Conservation (phyloP, 805 yeast genomes). For the Candida xiaguanensis region DNA sequence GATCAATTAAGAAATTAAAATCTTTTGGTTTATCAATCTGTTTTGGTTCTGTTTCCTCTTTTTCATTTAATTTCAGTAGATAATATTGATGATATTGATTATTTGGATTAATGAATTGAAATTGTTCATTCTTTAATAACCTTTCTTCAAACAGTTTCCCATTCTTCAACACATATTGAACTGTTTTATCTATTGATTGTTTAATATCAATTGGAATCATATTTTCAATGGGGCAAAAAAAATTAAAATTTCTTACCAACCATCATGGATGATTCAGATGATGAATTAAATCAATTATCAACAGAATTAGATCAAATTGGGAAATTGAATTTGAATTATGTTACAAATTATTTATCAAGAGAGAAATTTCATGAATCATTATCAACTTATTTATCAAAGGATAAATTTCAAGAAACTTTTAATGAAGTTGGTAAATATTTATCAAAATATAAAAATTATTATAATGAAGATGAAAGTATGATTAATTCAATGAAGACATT, state of each 20-base stretch:
- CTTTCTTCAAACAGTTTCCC: slow-evolving; percentile 64
- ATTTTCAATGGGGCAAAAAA: slow-evolving; percentile 7
- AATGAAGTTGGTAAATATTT: slow-evolving; percentile 19
- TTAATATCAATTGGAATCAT: slow-evolving; percentile 50
- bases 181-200: slow-evolving; percentile 66
- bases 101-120: slow-evolving; percentile 55
- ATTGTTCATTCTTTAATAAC: slow-evolving; percentile 51
- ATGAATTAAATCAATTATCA: slow-evolving; percentile 32
- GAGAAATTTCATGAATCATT: slow-evolving; percentile 23
- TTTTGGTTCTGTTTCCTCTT: slow-evolving; percentile 9
- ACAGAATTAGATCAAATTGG: slow-evolving; percentile 54
- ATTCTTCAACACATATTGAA: slow-evolving; percentile 62
- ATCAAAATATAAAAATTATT: slow-evolving; percentile 19
- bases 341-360: slow-evolving; percentile 16
- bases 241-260: background rate
- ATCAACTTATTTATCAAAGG: slow-evolving; percentile 3
- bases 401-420: slow-evolving; percentile 23
- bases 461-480: slow-evolving; percentile 17
- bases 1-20: slow-evolving; percentile 22
- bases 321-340: slow-evolving; percentile 26
- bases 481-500: slow-evolving; percentile 36
- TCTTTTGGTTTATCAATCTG: slow-evolving; percentile 14
- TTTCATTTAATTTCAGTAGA: slow-evolving; percentile 34
- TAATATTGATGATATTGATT: slow-evolving; percentile 62
- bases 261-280: slow-evolving; percentile 1